These are phyloP conservation scores for Suillus cothurnatus DNA, from an alignment of 768 basidiomycete species.

Conservation along the genomic window DNA sequence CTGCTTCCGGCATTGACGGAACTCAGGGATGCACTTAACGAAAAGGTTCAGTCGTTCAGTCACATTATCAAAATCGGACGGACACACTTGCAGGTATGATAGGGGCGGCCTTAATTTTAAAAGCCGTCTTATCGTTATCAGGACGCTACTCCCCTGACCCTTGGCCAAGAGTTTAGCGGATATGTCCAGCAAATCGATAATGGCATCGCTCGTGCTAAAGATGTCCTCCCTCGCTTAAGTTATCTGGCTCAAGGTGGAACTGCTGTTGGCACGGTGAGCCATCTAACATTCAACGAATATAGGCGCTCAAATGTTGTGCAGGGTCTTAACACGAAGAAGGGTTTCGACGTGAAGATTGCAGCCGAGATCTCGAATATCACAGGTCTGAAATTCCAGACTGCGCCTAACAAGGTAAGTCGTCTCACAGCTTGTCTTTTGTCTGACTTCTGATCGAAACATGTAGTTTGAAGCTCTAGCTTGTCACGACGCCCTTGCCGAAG, in stretches of 20 bases:
- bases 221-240: slow-evolving; percentile 81
- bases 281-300: not conserved
- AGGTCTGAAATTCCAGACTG: slow-evolving; percentile 90
- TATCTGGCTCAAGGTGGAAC: slow-evolving; percentile 96
- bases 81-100: slow-evolving; percentile 82
- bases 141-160: slow-evolving; percentile 96
- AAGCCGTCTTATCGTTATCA: slow-evolving; percentile 33
- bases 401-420: slow-evolving; percentile 87
- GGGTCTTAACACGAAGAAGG: slow-evolving; percentile 96
- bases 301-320: slow-evolving; percentile 33
- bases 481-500: slow-evolving; percentile 98
- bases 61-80: slow-evolving; percentile 98
- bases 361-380: slow-evolving; percentile 89
- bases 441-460: not conserved
- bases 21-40: slow-evolving; percentile 81
- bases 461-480: slow-evolving; percentile 97
- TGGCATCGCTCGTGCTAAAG: slow-evolving; percentile 84
- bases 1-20: slow-evolving; percentile 86
- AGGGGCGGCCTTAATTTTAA: not conserved
- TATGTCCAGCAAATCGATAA: slow-evolving; percentile 95
- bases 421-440: not conserved
- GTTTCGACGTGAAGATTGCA: slow-evolving; percentile 95
- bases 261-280: slow-evolving; percentile 91
- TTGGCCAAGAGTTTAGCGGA: slow-evolving; percentile 98
- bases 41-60: slow-evolving; percentile 81